Conservation (phyloP, 192 early-diverging fungal species). For the Blastocladiella britannica region DNA sequence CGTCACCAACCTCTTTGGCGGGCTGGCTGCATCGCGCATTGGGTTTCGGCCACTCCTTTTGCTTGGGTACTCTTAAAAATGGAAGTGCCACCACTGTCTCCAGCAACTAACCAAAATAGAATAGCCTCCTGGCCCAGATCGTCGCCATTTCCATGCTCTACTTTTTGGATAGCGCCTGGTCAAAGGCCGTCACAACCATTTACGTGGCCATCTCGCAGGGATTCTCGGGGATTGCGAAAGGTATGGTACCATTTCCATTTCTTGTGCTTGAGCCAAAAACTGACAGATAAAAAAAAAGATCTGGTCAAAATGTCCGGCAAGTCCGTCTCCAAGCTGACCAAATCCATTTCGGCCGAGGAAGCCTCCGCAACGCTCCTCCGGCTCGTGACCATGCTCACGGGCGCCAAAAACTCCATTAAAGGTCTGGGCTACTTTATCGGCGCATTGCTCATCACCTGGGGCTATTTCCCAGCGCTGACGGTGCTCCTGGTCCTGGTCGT, state of each 20-base stretch:
- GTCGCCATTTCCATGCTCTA: slow-evolving; percentile 18
- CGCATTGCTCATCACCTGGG: slow-evolving; percentile 12
- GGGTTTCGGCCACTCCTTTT: slow-evolving; percentile 16
- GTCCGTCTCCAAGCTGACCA: slow-evolving; percentile 17
- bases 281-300: slow-evolving; percentile 20
- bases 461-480: slow-evolving; percentile 13
- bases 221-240: slow-evolving; percentile 15
- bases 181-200: slow-evolving; percentile 9
- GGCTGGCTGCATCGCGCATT: slow-evolving; percentile 15
- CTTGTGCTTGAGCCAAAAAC: not conserved
- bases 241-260: not conserved
- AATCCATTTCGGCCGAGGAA: slow-evolving; percentile 2
- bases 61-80: slow-evolving; percentile 3
- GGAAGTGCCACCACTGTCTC: too few species aligned
- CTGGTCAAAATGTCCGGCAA: slow-evolving; percentile 24
- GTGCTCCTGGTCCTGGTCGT: slow-evolving; percentile 12
- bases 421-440: slow-evolving; percentile 23
- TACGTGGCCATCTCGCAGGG: slow-evolving; percentile 17
- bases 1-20: slow-evolving; percentile 20
- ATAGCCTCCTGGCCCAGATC: slow-evolving; percentile 14
- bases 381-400: slow-evolving; percentile 22
- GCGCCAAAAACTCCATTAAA: slow-evolving; percentile 24
- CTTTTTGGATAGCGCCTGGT: slow-evolving; percentile 11
- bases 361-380: slow-evolving; percentile 12
- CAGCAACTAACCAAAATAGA: too few species aligned